Evolutionary conservation across 495 filamentous ascomycete genomes (phyloP).

Genomic region (Sabuloglossum arenarium): DNA sequence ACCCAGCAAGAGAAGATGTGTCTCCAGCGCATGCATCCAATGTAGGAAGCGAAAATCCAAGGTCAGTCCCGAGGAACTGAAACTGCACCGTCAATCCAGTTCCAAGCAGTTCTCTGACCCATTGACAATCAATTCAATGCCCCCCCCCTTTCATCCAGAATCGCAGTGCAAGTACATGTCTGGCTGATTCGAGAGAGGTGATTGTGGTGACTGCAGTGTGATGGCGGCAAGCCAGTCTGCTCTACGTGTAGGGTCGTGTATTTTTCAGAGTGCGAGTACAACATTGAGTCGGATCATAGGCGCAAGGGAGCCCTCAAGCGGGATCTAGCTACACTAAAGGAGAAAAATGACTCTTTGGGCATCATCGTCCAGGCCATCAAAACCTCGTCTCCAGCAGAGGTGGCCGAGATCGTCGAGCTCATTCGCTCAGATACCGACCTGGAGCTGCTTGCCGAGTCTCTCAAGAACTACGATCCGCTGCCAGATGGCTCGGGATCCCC

Average conservation of each 20-base stretch:
- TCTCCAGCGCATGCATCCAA: constrained; percentile 31
- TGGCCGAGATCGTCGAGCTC: constrained; percentile 21
- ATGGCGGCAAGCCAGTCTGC: constrained; percentile 25
- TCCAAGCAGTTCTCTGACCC: background rate
- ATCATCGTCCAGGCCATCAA: constrained; percentile 22
- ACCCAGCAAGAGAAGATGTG: constrained; percentile 20
- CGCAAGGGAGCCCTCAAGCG: constrained; percentile 21
- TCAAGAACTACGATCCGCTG: constrained; percentile 14
- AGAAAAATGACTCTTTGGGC: constrained; percentile 19
- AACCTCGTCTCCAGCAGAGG: constrained; percentile 22
- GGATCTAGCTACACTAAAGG: constrained; percentile 17
- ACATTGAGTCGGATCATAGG: constrained; percentile 24
- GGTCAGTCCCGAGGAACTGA: constrained; percentile 14
- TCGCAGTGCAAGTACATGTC: no score
- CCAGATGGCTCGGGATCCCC: constrained; percentile 7
- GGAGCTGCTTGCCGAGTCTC: constrained; percentile 18
- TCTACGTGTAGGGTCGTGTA: constrained; percentile 30
- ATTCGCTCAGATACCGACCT: constrained; percentile 19
- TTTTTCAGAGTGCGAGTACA: constrained; percentile 25
- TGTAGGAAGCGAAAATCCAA: constrained; percentile 35
- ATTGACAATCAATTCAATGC: no score
- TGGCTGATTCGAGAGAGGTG: background rate
- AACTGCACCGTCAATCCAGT: background rate
- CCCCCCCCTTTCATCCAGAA: background rate
- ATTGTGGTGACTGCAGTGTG: constrained; percentile 18